A percentile compares a stretch with the other conserved stretches of the same genome.
phyloP scores from a whole-genome alignment of 1,284 basidiomycete genomes.

The Ustilago crameri region DNA sequence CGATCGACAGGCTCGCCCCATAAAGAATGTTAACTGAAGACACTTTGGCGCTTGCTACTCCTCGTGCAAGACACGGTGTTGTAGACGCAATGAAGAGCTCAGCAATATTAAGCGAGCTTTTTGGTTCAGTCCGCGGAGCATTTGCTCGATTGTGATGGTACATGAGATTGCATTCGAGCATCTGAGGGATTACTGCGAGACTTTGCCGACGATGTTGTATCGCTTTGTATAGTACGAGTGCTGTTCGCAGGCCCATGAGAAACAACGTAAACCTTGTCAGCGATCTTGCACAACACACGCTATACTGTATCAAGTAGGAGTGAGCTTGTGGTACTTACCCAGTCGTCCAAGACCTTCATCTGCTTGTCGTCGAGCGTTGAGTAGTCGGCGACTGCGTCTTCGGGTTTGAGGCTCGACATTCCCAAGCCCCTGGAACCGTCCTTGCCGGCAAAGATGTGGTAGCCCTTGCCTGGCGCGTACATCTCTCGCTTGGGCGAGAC shows the following conservation, averaged over 20 bases:
- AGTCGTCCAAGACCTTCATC: conserved; percentile 86
- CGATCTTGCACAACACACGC: no score
- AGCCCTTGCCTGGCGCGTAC: conserved; percentile 73
- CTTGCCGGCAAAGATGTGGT: conserved; percentile 78
- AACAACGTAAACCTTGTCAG: background rate
- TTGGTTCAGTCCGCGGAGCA: no score
- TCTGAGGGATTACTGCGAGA: conserved; percentile 23
- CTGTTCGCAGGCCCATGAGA: conserved; percentile 13
- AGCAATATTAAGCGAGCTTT: no score
- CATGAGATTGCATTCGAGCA: background rate
- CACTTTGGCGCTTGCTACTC: no score
- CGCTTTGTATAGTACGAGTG: conserved; percentile 65
- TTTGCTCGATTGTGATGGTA: background rate
- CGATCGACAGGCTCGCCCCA: conserved; percentile 54
- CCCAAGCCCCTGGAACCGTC: conserved; percentile 74
- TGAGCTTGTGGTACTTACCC: conserved; percentile 71
- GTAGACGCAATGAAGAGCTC: no score
- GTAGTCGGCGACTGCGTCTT: conserved; percentile 90
- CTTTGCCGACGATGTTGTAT: conserved; percentile 67
- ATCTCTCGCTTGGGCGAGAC: conserved; percentile 81
- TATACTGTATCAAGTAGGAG: background rate
- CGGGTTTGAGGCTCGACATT: conserved; percentile 82
- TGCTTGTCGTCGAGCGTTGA: conserved; percentile 80
- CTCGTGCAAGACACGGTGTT: no score
- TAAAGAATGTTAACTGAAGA: no score